Base-by-base conservation (phyloP, 2,329 filamentous ascomycete genomes). In the Geosmithia putterillii region DNA sequence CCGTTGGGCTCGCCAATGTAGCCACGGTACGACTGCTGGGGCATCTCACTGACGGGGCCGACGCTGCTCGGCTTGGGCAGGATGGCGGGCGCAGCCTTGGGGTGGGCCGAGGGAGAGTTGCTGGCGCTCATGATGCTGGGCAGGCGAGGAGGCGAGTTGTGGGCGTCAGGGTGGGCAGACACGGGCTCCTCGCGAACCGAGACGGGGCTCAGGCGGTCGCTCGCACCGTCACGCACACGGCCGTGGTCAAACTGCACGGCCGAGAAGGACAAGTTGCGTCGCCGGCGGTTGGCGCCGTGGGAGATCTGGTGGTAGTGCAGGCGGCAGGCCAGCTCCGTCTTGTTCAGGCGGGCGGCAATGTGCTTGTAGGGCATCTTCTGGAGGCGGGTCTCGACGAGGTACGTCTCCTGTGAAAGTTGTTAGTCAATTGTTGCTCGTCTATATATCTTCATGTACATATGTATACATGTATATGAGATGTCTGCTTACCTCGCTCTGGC, bases 281-380 rank as follows among this genome's bases (percentile, higher is more conserved):
- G 86, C 59, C 84, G 82, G 54, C 84, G 81, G 65, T 84, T 86
- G 67, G 76, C 86, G 46, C 84, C 84, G 58, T 88, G 85, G 50
- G 82, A 87, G 49, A 92, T 74, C 57, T 92, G 86, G 57, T 94
- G 86, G 59, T 86, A 90, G 63, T 92, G 86, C 48, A 94, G 74
- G 49, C 86, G 85, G 65, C 86, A 94, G 40, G 86, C 86, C 46
- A 92, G 71, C 66, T 92, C 86, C 1, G 86, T 92, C 70, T 92
- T 94, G 65, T 88, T 86, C 52, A 92, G 68, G 54, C 89, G 82
- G 46, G 81, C 77, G 46, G 86, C 86, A 57, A 92, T 92, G 59
- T 90, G 84, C 71, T 90, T 92, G 65, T 92, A 92, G 1, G 86
- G 86, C 79, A 90, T 87, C 66, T 90, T 90, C 56, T 89, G 83